phyloP scores from a whole-genome alignment of 2,329 filamentous ascomycete genomes.

The Pleomassaria siparia region DNA sequence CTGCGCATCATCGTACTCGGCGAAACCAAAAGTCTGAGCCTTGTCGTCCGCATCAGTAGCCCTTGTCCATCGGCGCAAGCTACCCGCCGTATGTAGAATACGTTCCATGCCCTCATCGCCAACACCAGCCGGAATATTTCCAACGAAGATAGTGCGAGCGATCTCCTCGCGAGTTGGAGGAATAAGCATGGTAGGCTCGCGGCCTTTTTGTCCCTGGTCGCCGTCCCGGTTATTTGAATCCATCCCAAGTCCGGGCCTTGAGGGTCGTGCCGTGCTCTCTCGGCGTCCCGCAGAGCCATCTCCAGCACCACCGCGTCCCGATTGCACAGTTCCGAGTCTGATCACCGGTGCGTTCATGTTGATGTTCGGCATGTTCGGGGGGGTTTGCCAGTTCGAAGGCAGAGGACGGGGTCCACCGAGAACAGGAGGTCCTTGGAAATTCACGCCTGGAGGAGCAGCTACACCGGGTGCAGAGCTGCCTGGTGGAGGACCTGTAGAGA shows the following conservation, averaged over 20 bases:
- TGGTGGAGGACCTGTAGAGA: constrained; percentile 67
- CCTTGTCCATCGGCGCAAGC: constrained; percentile 81
- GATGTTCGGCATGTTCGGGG: constrained; percentile 92
- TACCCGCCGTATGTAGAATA: constrained; percentile 75
- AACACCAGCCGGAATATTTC: constrained; percentile 77
- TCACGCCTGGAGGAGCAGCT: constrained; percentile 74
- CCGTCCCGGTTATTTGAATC: constrained; percentile 52
- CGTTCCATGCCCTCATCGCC: constrained; percentile 78
- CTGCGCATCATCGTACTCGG: constrained; percentile 89
- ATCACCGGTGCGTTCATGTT: constrained; percentile 98
- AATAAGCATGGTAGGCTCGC: constrained; percentile 70
- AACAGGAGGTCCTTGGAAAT: constrained; percentile 70
- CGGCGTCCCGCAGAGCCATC: constrained; percentile 51
- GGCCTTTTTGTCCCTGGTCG: constrained; percentile 64
- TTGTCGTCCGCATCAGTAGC: constrained; percentile 77
- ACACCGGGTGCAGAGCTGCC: constrained; percentile 78
- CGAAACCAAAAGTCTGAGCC: constrained; percentile 87
- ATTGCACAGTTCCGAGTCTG: constrained; percentile 75
- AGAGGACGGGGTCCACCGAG: constrained; percentile 79
- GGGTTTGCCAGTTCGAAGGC: constrained; percentile 82
- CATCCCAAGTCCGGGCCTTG: constrained; percentile 59
- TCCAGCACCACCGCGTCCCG: constrained; percentile 58
- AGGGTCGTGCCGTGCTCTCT: constrained; percentile 47
- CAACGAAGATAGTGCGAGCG: constrained; percentile 85
- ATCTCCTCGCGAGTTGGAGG: constrained; percentile 90